Base-by-base conservation (phyloP, 345 rosid genomes). In the Rhizophora apiculata region DNA sequence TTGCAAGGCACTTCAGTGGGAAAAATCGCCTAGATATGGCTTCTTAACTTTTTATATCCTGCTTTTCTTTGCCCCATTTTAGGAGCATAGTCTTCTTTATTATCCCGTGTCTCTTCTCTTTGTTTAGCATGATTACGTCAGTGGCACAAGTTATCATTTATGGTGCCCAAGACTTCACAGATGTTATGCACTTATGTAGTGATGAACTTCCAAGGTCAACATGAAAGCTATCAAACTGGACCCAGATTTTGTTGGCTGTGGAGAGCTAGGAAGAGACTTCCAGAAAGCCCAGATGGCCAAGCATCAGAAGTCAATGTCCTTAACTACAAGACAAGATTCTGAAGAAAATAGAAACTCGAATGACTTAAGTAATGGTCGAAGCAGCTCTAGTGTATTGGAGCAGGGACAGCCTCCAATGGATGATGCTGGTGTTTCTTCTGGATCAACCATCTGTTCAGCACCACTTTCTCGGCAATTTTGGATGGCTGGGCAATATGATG, bases 401-500 rank as follows among this genome's bases (percentile, higher is more conserved):
- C 97, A 87, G 76, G 90, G 78, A 22, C 93, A 82, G 57, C 85
- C 94, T 60, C 87, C 91, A 10, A 75, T 75, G 62, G 89, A 92
- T 18, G 97, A 87, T 71, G 73, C 86, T 6, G 88, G 93, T 29
- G 84, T 85, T 75, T 86, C 92, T 65, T 82, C 85, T n/a, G 46
- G 80, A 13, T 84, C 92, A 49, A 64, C 81, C 43, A 76, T 84
- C 32, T 81, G 85, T 56, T 79, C 91, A 11, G 88, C 95, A 0
- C 99, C 97, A 51, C 76, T 92, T 67, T 83, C 88, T 85, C 86
- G 96, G 43, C 99, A 92, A 71, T 95, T 95, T 70, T 95, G 99
- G 99, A 95, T 86, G 82, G 84, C 99, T 71, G 99, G 99, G 57
- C 81, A 39, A 74, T 95, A 95, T 22, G 71, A 59, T 6, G 85